A percentile compares a stretch with the other conserved stretches of the same genome.
These are phyloP conservation scores for Meyerozyma smithsonii DNA, from an alignment of 1,139 yeast genomes.

Conservation along the genomic window DNA sequence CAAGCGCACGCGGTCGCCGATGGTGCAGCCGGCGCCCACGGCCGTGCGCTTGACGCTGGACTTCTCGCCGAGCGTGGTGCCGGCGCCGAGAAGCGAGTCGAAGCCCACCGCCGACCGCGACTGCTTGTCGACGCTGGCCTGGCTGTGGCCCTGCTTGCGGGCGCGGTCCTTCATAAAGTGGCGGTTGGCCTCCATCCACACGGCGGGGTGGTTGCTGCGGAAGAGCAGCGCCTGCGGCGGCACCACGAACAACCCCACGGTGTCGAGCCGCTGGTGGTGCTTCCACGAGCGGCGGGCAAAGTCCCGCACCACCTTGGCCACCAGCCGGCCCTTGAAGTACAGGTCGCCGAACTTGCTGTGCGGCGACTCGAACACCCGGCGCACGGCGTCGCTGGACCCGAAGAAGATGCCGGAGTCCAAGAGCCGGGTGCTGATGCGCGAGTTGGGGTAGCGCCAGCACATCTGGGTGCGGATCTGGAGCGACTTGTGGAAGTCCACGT, in stretches of 20 bases:
- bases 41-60: conserved; percentile 81
- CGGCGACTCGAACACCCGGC: conserved; percentile 29
- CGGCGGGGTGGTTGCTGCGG: conserved; percentile 72
- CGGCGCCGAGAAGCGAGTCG: conserved; percentile 71
- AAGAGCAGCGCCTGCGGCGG: conserved; percentile 67
- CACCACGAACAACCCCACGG: conserved; percentile 58
- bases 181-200: conserved; percentile 90
- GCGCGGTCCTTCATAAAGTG: conserved; percentile 56
- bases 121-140: conserved; percentile 23
- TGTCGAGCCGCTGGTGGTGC: conserved; percentile 56
- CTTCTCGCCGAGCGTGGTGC: conserved; percentile 61
- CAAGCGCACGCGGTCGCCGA: conserved; percentile 83
- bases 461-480: conserved; percentile 78
- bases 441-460: conserved; percentile 82
- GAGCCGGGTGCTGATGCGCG: conserved; percentile 70
- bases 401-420: conserved; percentile 78
- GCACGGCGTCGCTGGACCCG: conserved; percentile 51
- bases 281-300: conserved; percentile 90
- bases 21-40: conserved; percentile 67
- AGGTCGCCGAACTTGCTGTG: conserved; percentile 29
- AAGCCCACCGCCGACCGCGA: conserved; percentile 79
- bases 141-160: conserved; percentile 27
- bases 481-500: conserved; percentile 64
- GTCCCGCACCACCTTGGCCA: conserved; percentile 74
- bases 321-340: conserved; percentile 43